Conservation (phyloP, 164 flowering plant genomes). For the Aristolochia contorta region DNA sequence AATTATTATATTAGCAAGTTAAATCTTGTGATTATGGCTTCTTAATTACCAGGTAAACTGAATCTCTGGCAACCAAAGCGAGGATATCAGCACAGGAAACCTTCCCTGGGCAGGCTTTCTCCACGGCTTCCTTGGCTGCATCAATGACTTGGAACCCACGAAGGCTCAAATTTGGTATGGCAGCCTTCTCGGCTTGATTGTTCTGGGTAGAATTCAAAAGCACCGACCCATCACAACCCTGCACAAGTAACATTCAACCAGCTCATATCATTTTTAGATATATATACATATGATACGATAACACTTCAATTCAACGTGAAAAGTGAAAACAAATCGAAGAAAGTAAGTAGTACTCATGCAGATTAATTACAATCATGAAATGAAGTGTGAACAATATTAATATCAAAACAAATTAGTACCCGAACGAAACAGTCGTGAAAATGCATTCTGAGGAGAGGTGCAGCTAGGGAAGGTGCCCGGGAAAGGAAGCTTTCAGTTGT, state of each 20-base stretch:
- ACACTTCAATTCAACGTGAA: too few species aligned
- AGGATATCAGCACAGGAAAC: slow-evolving; percentile 52
- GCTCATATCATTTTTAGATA: too few species aligned
- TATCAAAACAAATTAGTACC: slow-evolving; percentile 19
- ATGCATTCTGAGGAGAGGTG: slow-evolving; percentile 31
- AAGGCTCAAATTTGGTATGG: slow-evolving; percentile 29
- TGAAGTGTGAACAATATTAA: too few species aligned
- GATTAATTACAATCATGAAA: too few species aligned
- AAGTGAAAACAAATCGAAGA: too few species aligned
- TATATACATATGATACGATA: too few species aligned
- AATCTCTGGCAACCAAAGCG: slow-evolving; percentile 51
- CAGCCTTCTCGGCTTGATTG: slow-evolving; percentile 38
- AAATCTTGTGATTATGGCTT: too few species aligned
- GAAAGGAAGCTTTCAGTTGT: slow-evolving; percentile 5
- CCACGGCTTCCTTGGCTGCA: slow-evolving; percentile 32
- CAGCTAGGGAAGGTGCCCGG: slow-evolving; percentile 23
- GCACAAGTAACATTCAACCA: slow-evolving; percentile 7
- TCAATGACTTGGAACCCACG: slow-evolving; percentile 49
- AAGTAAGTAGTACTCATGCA: too few species aligned
- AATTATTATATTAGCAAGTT: too few species aligned
- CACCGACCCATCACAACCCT: slow-evolving; percentile 73
- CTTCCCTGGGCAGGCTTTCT: slow-evolving; percentile 41
- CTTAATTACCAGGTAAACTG: slow-evolving; percentile 23
- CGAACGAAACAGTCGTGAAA: slow-evolving; percentile 52
- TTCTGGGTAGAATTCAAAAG: slow-evolving; percentile 23